phyloP scores from a whole-genome alignment of 23 red algal genomes.

The Cyanidium caldarium region DNA sequence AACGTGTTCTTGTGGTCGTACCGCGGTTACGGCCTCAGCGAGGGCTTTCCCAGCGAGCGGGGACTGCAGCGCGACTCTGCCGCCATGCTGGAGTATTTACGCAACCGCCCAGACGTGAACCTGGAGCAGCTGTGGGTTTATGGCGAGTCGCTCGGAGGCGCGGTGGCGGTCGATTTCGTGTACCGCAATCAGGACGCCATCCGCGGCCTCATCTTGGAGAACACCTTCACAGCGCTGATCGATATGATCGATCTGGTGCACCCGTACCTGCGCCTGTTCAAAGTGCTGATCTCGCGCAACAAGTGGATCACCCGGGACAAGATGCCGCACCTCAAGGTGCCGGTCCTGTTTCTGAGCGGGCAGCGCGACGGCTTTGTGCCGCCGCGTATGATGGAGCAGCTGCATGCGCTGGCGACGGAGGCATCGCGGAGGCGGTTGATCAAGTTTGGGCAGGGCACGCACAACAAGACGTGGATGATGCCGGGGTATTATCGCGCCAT shows the following conservation, averaged over 20 bases:
- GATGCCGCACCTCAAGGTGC: slow-evolving; percentile 38
- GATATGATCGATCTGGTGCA: slow-evolving; percentile 84
- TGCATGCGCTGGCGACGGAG: slow-evolving; percentile 34
- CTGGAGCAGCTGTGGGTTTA: slow-evolving; percentile 58
- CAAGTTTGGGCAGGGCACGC: slow-evolving; percentile 63
- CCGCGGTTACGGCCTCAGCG: slow-evolving; percentile 57
- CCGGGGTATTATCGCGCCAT: neutral
- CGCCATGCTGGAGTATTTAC: slow-evolving; percentile 57
- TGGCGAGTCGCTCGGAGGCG: slow-evolving; percentile 87
- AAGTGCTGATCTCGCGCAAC: slow-evolving; percentile 46
- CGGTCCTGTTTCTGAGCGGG: slow-evolving; percentile 74
- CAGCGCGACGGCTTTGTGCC: slow-evolving; percentile 74
- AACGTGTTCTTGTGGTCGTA: slow-evolving; percentile 80
- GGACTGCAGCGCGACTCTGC: slow-evolving; percentile 71
- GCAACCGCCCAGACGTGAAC: slow-evolving; percentile 33
- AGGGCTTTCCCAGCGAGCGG: slow-evolving; percentile 56
- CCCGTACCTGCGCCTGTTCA: slow-evolving; percentile 51
- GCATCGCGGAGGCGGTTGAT: slow-evolving; percentile 45
- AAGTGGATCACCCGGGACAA: slow-evolving; percentile 53
- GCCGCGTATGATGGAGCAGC: slow-evolving; percentile 78
- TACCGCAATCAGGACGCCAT: slow-evolving; percentile 46
- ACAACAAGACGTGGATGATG: slow-evolving; percentile 76
- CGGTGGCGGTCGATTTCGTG: slow-evolving; percentile 66
- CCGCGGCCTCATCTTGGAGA: slow-evolving; percentile 66
- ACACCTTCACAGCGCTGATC: slow-evolving; percentile 80